Base-by-base conservation (phyloP, 805 yeast species). In the Starmerella sirachaensis region DNA sequence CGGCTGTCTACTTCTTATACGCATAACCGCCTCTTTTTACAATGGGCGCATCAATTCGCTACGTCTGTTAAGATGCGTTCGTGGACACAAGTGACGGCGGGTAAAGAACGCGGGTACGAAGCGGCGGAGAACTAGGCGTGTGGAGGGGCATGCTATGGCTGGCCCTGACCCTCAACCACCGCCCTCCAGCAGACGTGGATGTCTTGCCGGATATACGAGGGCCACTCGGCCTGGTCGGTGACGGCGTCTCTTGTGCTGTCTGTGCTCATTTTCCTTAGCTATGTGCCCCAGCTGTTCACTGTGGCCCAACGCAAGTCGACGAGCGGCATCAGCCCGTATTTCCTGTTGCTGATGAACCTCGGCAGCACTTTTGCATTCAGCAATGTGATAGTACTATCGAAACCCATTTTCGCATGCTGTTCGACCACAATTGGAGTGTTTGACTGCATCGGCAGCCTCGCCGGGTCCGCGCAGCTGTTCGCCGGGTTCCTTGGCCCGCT, bases 241-340 rank as follows among this genome's bases (percentile, higher is more conserved):
- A 48, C 59, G 2, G 49, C 74, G 9, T 70, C 82, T 19, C 41
- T 71, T 0, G 34, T 63, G 5, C 67, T 83, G 23, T 75, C 84
- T 0, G 33, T 70, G 2, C 93, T 85, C 3, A 80, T 83, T 7
- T 70, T 75, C 23, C 48, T 67, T 9, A 78, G 88, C 30, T 83
- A 83, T 54, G 37, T 76, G 3, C 94, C 94, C 0, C 94, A 83
- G 59, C 82, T 78, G 55, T 39, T 64, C 29, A 68, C 76, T 30
- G 74, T 83, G 37, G 56, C 70, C 35, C 48, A 54, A 14, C 66
- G 84, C 34, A 58, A 68, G 34, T 68, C 84, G 5, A 74, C 86
- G 10, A 85, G 81, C 53, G 94, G 94, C 4, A 61, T 83, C 17
- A 77, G 86, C 5, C 81, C 86, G 10, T 64, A 69, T 48, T 83